Evolutionary conservation across 306 rosid species (phyloP), one percentile per base, ranked within the genome.

Genomic region (Quercus robur): DNA sequence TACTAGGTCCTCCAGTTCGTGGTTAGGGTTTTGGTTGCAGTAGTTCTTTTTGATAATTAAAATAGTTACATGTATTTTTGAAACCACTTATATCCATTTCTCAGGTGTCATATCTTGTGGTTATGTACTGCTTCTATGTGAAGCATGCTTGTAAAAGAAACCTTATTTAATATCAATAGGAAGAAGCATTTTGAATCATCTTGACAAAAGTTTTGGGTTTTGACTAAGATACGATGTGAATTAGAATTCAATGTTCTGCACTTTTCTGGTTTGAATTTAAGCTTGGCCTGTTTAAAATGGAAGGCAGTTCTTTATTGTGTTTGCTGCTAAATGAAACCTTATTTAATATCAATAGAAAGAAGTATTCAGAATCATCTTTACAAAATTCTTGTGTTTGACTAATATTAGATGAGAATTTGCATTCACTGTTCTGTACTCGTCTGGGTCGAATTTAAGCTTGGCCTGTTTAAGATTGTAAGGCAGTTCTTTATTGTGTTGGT

Each of bases 121-220:
- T 83, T 85, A 51, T 35, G 69, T 67, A 46, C 74, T 78, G 83
- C 82, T 85, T 30, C 83, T 79, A 83, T 56, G 81, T 44, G 86
- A 79, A 79, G 93, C 88, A 85, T 82, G 83, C 82, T 84, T 90
- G 97, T 91, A 87, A 51, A 87, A 83, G 80, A 89, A 90, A 90
- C 78, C 75, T 81, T 83, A 75, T 82, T 82, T 80, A 56, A 44
- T 83, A 76, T 79, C 80, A 78, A 77, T 62, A 84, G 82, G 81
- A 79, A 86, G 85, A 86, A 78, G 86, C 59, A 82, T 75, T 84
- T 82, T 70, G 57, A 70, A 21, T 70, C 77, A 71, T 54, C 80
- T 52, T 25, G 1, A 2, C 72, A 30, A 28, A 15, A 63, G 28
- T 28, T 28, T 63, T 11, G 70, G 19, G 28, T 30, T 63, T 28